Evolutionary conservation across 2,329 filamentous ascomycete genomes (phyloP).

Genomic region (Magnaporthiopsis incrustans): DNA sequence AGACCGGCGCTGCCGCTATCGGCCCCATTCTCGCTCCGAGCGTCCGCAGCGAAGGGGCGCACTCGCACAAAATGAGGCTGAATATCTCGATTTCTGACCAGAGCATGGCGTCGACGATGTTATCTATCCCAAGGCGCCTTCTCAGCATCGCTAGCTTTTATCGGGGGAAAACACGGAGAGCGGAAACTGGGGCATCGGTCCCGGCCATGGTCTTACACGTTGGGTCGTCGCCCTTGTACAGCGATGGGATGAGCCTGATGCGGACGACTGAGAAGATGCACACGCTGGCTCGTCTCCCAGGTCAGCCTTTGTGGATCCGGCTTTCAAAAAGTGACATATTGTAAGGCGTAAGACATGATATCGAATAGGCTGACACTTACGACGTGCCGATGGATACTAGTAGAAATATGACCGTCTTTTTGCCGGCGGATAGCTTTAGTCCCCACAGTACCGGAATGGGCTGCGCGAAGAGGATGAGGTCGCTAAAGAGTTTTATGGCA

Average conservation of each 20-base stretch:
- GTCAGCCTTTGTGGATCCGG: background rate
- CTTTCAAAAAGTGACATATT: background rate
- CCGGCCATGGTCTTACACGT: slow-evolving; percentile 6
- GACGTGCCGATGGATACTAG: background rate
- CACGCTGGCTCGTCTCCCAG: background rate
- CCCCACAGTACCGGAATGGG: slow-evolving; percentile 6
- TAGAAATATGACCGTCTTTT: background rate
- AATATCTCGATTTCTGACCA: slow-evolving; percentile 12
- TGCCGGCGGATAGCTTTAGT: background rate
- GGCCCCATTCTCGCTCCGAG: background rate
- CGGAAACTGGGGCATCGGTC: background rate
- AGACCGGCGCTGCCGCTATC: background rate
- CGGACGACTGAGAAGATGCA: slow-evolving; percentile 7
- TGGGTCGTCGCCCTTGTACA: slow-evolving; percentile 1
- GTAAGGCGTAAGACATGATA: background rate
- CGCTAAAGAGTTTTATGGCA: slow-evolving; percentile 5
- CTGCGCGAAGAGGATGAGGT: slow-evolving; percentile 7
- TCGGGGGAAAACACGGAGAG: background rate
- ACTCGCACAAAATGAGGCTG: slow-evolving; percentile 10
- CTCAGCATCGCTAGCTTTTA: too few species aligned
- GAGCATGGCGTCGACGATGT: slow-evolving; percentile 8
- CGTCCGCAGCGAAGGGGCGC: slow-evolving; percentile 9
- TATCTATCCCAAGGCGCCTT: slow-evolving; percentile 2
- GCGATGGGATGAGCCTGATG: background rate
- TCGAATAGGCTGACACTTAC: background rate